Percentiles rank a stretch among this genome's conserved stretches.
phyloP scores from a whole-genome alignment of 495 filamentous ascomycete species.

The Aspergillus incahuasiensis region DNA sequence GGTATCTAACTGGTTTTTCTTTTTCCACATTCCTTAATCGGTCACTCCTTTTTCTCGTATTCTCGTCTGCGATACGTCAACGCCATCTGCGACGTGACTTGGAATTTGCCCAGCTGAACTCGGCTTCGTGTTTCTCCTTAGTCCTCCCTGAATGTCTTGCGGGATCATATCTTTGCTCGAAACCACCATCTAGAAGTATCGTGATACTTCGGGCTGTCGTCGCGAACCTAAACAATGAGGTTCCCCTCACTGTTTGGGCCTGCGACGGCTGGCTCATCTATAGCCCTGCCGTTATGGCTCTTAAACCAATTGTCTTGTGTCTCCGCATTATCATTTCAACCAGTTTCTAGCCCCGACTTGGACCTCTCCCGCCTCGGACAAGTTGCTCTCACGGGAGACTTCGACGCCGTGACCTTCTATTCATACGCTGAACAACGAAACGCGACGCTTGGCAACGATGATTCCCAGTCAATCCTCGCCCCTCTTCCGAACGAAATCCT shows the following conservation, averaged over 20 bases:
- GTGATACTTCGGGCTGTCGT: slow-evolving; percentile 34
- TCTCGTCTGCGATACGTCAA: slow-evolving; percentile 24
- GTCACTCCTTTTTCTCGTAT: slow-evolving; percentile 29
- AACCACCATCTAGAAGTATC: slow-evolving; percentile 14
- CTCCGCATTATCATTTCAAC: slow-evolving; percentile 62
- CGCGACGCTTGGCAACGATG: slow-evolving; percentile 60
- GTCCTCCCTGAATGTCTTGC: neutral
- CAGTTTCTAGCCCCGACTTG: slow-evolving; percentile 71
- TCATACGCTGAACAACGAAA: slow-evolving; percentile 76
- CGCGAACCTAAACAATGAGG: slow-evolving; percentile 49
- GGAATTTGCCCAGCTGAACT: slow-evolving; percentile 2
- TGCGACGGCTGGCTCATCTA: slow-evolving; percentile 47
- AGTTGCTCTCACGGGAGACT: slow-evolving; percentile 85
- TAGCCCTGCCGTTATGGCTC: slow-evolving; percentile 34
- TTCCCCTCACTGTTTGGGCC: slow-evolving; percentile 52
- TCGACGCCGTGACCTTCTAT: slow-evolving; percentile 86
- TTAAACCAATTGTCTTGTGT: slow-evolving; percentile 42
- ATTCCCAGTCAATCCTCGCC: slow-evolving; percentile 74
- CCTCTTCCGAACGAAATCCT: slow-evolving; percentile 85
- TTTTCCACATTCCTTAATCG: slow-evolving; percentile 30
- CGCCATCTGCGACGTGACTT: slow-evolving; percentile 10
- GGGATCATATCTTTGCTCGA: neutral
- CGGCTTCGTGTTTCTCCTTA: slow-evolving; percentile 7
- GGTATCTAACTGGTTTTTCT: slow-evolving; percentile 24
- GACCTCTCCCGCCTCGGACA: slow-evolving; percentile 77